A percentile compares a stretch with the other conserved stretches of the same genome.
phyloP scores from a whole-genome alignment of 495 filamentous ascomycete species.

The Aspergillus sparsus region DNA sequence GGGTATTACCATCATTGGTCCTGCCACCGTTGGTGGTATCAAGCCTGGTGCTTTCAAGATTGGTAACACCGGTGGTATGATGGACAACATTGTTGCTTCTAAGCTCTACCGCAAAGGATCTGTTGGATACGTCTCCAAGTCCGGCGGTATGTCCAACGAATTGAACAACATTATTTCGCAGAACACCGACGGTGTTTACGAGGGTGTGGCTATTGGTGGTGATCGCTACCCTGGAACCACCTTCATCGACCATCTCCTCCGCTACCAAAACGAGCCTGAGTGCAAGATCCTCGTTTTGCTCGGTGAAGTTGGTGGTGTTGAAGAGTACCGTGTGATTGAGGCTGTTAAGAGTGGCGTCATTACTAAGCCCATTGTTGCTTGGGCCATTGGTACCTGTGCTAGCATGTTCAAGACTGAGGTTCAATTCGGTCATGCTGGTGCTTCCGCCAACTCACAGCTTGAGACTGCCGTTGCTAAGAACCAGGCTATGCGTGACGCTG shows the following conservation, averaged over 20 bases:
- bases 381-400: slow-evolving; percentile 98
- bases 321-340: slow-evolving; percentile 99
- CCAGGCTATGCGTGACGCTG: slow-evolving; percentile 90
- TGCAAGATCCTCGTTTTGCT: slow-evolving; percentile 96
- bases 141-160: slow-evolving; percentile 99
- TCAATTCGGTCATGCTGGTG: slow-evolving; percentile 97
- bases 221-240: slow-evolving; percentile 98
- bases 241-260: slow-evolving; percentile 96
- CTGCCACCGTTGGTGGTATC: slow-evolving; percentile 97
- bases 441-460: slow-evolving; percentile 97
- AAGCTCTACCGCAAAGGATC: slow-evolving; percentile 99
- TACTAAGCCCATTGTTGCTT: slow-evolving; percentile 97
- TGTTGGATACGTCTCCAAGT: slow-evolving; percentile 99
- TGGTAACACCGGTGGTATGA: slow-evolving; percentile 99
- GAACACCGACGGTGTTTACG: slow-evolving; percentile 94
- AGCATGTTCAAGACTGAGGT: slow-evolving; percentile 99
- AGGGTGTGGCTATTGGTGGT: slow-evolving; percentile 98
- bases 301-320: slow-evolving; percentile 98
- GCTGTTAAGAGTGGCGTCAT: slow-evolving; percentile 91
- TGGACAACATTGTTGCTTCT: slow-evolving; percentile 99
- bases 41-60: slow-evolving; percentile 99
- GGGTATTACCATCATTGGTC: slow-evolving; percentile 98
- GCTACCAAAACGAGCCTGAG: slow-evolving; percentile 91
- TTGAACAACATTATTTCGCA: slow-evolving; percentile 98
- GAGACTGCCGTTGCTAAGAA: slow-evolving; percentile 97